Evolutionary conservation across 2,329 filamentous ascomycete species (phyloP).

Genomic region (Penicillium psychrosexuale): DNA sequence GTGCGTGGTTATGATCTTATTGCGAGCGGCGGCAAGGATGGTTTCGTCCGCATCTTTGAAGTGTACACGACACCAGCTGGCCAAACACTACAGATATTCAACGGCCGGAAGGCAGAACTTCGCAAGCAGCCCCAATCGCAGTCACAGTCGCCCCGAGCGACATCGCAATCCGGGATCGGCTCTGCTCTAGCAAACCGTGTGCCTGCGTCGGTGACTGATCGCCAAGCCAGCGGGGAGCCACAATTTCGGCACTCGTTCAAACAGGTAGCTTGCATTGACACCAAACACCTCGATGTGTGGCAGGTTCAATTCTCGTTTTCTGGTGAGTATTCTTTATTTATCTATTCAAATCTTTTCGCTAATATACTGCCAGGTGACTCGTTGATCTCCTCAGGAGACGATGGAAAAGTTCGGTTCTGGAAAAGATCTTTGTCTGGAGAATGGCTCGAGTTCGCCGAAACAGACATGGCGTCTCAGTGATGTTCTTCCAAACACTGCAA

Average conservation of each 20-base stretch:
- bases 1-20: constrained; percentile 86
- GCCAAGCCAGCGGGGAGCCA: constrained; percentile 35
- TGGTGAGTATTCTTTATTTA: constrained; percentile 28
- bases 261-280: constrained; percentile 44
- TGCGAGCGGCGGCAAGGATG: constrained; percentile 90
- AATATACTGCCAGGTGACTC: constrained; percentile 35
- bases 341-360: neutral
- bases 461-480: constrained; percentile 38
- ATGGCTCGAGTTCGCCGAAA: constrained; percentile 46
- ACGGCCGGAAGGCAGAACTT: constrained; percentile 27
- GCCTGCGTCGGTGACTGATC: constrained; percentile 30
- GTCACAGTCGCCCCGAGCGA: constrained; percentile 31
- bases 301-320: constrained; percentile 46
- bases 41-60: constrained; percentile 83
- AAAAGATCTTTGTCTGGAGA: constrained; percentile 44
- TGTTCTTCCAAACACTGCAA: neutral
- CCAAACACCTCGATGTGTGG: constrained; percentile 46
- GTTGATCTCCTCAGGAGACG: constrained; percentile 44
- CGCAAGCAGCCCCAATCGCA: constrained; percentile 23
- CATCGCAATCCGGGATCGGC: constrained; percentile 43
- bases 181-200: constrained; percentile 40
- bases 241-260: constrained; percentile 43
- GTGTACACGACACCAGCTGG: constrained; percentile 38
- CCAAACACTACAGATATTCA: constrained; percentile 27
- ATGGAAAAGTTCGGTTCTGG: constrained; percentile 44